phyloP scores from a whole-genome alignment of 164 flowering plant genomes.

The Platanus orientalis region DNA sequence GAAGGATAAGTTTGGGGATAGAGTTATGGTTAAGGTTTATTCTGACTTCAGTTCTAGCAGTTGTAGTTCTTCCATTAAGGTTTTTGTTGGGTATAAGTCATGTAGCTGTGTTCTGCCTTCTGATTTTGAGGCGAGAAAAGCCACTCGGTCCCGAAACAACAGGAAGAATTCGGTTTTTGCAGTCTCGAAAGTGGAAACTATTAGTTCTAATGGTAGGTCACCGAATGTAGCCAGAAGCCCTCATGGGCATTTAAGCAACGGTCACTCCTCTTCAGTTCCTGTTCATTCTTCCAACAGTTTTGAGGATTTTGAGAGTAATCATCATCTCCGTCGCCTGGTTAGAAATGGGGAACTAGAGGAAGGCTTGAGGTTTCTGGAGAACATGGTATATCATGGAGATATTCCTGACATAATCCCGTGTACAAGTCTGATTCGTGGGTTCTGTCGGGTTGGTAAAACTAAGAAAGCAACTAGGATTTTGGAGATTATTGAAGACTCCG shows the following conservation, averaged over 20 bases:
- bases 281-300: conserved; percentile 19
- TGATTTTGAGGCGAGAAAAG: conserved; percentile 16
- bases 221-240: conserved; percentile 13
- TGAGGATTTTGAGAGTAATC: conserved; percentile 58
- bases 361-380: conserved; percentile 51
- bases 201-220: conserved; percentile 35
- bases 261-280: conserved; percentile 1
- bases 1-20: conserved; percentile 9
- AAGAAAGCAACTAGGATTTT: conserved; percentile 57
- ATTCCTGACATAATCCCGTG: conserved; percentile 67
- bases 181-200: conserved; percentile 26
- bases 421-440: conserved; percentile 70
- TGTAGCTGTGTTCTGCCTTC: conserved; percentile 22
- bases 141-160: conserved; percentile 12
- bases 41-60: conserved; percentile 12
- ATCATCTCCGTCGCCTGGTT: conserved; percentile 48
- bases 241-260: conserved; percentile 25
- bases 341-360: conserved; percentile 63
- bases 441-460: conserved; percentile 57
- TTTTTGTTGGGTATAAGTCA: conserved; percentile 19
- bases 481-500: conserved; percentile 71
- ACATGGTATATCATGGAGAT: conserved; percentile 56
- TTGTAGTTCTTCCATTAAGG: conserved; percentile 12
- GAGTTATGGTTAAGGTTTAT: conserved; percentile 18
- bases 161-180: conserved; percentile 27